These are phyloP conservation scores for Serpula lacrymans DNA, from an alignment of 768 basidiomycete genomes.

Conservation along the genomic window DNA sequence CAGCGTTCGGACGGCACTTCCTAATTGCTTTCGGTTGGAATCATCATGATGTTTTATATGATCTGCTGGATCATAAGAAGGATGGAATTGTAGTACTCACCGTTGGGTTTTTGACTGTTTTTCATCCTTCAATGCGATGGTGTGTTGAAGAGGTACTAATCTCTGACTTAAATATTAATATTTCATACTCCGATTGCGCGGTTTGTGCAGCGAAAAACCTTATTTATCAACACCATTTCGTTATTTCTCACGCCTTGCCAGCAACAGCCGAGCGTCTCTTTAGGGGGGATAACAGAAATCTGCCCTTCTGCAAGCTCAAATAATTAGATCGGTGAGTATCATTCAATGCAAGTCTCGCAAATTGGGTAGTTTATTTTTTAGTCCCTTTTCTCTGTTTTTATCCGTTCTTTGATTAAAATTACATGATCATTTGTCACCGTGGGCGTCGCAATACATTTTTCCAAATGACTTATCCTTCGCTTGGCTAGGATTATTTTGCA, in stretches of 20 bases:
- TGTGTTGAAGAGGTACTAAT: constrained; percentile 12
- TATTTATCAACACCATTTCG: constrained; percentile 19
- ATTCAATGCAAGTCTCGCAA: constrained; percentile 10
- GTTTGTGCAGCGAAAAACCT: constrained; percentile 20
- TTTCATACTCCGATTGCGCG: too few species aligned
- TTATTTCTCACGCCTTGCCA: constrained; percentile 34
- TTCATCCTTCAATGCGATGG: not conserved
- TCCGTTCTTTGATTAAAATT: constrained; percentile 10
- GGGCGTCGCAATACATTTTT: constrained; percentile 9
- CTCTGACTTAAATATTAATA: constrained; percentile 31
- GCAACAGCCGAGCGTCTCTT: constrained; percentile 31
- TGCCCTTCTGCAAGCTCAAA: constrained; percentile 8
- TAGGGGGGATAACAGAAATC: constrained; percentile 33
- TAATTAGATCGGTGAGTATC: constrained; percentile 24
- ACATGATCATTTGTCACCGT: too few species aligned
- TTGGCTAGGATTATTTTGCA: too few species aligned
- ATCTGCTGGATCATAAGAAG: not conserved
- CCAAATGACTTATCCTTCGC: constrained; percentile 9
- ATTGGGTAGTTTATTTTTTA: not conserved
- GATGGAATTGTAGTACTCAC: not conserved
- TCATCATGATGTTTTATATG: constrained; percentile 21
- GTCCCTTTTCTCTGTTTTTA: constrained; percentile 14
- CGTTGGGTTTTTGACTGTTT: not conserved
- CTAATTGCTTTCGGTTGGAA: constrained; percentile 32
- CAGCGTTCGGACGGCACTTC: constrained; percentile 34